Percentiles rank a stretch among this genome's conserved stretches.
These are phyloP conservation scores for Colletotrichum siamense DNA, from an alignment of 2,329 filamentous ascomycete genomes.

Conservation along the genomic window DNA sequence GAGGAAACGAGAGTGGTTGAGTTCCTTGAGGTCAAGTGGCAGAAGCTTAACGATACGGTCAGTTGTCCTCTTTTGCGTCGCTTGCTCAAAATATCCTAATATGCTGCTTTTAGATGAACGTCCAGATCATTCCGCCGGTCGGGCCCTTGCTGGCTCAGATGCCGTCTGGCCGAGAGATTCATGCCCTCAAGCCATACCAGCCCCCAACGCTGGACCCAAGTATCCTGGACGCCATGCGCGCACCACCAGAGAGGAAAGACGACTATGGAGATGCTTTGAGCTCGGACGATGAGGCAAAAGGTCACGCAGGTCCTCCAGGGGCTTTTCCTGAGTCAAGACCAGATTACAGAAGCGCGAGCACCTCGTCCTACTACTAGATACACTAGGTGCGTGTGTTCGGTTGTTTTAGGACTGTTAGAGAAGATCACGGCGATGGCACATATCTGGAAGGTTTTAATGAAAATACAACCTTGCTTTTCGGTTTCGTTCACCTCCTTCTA, in stretches of 20 bases:
- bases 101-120: conserved; percentile 67
- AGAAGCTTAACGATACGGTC: conserved; percentile 91
- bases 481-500: neutral
- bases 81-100: neutral
- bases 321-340: conserved; percentile 54
- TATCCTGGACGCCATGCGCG: conserved; percentile 66
- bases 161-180: conserved; percentile 88
- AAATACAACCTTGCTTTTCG: conserved; percentile 11
- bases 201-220: conserved; percentile 70
- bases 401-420: conserved; percentile 1
- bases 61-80: conserved; percentile 31
- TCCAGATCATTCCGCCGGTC: conserved; percentile 75
- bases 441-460: neutral
- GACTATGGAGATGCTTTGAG: conserved; percentile 37
- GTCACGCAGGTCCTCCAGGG: conserved; percentile 43
- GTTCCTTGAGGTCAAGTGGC: conserved; percentile 89
- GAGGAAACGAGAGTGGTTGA: conserved; percentile 88
- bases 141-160: conserved; percentile 77
- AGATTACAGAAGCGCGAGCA: conserved; percentile 44
- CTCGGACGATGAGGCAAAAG: conserved; percentile 42
- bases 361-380: conserved; percentile 39
- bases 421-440: neutral
- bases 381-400: neutral
- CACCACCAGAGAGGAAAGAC: conserved; percentile 51
- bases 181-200: conserved; percentile 71